Evolutionary conservation across 768 basidiomycete genomes (phyloP), one percentile per base, ranked within the genome.

Genomic region (Auricularia sp.): DNA sequence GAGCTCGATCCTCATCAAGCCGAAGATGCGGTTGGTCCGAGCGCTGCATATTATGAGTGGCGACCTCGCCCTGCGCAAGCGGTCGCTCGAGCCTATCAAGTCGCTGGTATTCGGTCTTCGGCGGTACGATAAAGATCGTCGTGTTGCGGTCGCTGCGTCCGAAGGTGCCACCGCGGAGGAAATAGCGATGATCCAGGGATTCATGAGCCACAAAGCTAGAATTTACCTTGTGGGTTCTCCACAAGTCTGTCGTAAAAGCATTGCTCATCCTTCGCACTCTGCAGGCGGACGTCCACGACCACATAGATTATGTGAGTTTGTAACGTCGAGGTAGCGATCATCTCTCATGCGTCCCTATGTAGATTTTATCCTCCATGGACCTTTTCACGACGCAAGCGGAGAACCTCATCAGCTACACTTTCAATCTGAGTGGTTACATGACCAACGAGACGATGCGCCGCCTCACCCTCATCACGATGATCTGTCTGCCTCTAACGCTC

Each of bases 1-100:
- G 70, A 78, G 80, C 42, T 73, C 77, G 18, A 80, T 88, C 47
- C 77, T 90, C 16, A 67, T 87, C 34, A 83, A 80, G 69, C 83
- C 87, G 0, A 78, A 80, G 61, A 83, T 88, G 78, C 75, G 78
- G 64, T 83, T 81, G 23, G 88, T 91, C 14, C 77, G 81, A 6
- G 5, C 56, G 88, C 87, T 91, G 47, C 89, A 90, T 69, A 87
- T 91, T 64, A 78, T 90, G 21, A 86, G 85, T 53, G 88, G 87
- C 16, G 88, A 91, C 68, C 78, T 91, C 3, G 85, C 84, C 64
- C 75, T 88, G 59, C 86, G 87, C 71, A 89, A 88, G 70, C 82
- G 87, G 21, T 88, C 88, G 3, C 78, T 90, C 16, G 86, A 85
- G 44, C 89, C 89, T 0, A 80, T 91, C 69, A 87, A 83, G 69